Evolutionary conservation across 1,284 basidiomycete species (phyloP), one percentile per base, ranked within the genome.

Genomic region (Rhodotorula glutinis): DNA sequence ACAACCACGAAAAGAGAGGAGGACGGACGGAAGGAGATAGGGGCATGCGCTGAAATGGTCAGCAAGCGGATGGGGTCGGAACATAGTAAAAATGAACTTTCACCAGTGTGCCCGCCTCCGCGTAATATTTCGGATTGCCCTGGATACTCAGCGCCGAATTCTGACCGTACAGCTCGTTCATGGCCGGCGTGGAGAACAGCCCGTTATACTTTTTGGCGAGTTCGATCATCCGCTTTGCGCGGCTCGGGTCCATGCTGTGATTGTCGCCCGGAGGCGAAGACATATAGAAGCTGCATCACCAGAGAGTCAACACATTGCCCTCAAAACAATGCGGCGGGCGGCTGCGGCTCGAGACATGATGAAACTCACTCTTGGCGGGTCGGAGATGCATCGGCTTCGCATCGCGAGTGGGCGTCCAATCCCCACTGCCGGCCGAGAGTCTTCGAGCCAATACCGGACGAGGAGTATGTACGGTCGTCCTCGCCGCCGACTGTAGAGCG

Each of bases 251-350:
- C 14, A n/a, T 21, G 10, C 17, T 27, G 58, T 60, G 58, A 27
- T 60, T 60, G 58, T 60, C 58, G 17, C 58, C 58, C 49, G 40
- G 21, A 25, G 49, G 38, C 25, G 47, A 7, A 38, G 33, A 38
- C 33, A 38, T 46, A 49, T 52, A 60, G 58, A 29, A 60, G 49
- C 49, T 51, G 47, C n/a, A n/a, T n/a, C n/a, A n/a, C n/a, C n/a
- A n/a, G n/a, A n/a, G n/a, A n/a, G n/a, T n/a, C n/a, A n/a, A n/a
- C n/a, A n/a, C n/a, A n/a, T n/a, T n/a, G n/a, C n/a, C n/a, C n/a
- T n/a, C n/a, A n/a, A n/a, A n/a, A n/a, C n/a, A n/a, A n/a, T n/a
- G n/a, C n/a, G n/a, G n/a, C n/a, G n/a, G n/a, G n/a, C n/a, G n/a
- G n/a, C n/a, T n/a, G n/a, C n/a, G n/a, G n/a, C n/a, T n/a, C n/a